These are phyloP conservation scores for Macrolepiota fuliginosa DNA, from an alignment of 768 basidiomycete species.

Conservation along the genomic window DNA sequence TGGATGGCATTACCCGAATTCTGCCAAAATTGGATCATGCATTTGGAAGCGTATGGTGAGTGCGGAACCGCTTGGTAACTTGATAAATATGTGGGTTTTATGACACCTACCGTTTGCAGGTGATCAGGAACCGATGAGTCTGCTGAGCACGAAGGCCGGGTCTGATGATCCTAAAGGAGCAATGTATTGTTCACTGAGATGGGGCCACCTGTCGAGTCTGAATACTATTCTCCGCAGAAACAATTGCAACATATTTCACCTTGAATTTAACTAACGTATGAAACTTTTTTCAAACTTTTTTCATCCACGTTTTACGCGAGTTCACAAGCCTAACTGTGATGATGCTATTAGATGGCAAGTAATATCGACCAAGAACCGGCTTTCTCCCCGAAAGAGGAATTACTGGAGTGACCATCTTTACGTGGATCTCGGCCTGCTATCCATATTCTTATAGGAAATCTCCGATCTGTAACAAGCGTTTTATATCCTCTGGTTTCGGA, in stretches of 20 bases:
- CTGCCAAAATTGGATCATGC: neutral
- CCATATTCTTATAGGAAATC: constrained; percentile 6
- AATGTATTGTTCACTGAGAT: neutral
- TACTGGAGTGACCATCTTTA: constrained; percentile 7
- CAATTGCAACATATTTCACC: neutral
- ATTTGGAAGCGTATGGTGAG: neutral
- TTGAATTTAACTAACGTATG: neutral
- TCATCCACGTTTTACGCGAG: neutral
- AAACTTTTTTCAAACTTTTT: neutral
- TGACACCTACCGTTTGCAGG: neutral
- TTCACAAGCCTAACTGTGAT: neutral
- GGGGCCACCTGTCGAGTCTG: neutral
- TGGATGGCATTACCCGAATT: neutral
- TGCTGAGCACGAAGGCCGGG: neutral
- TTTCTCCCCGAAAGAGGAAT: constrained; percentile 5
- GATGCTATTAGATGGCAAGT: neutral
- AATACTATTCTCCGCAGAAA: neutral
- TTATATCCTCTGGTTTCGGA: constrained; percentile 8
- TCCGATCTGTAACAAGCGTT: constrained; percentile 13
- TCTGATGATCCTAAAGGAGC: constrained; percentile 10
- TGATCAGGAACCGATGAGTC: constrained; percentile 7
- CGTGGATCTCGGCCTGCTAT: constrained; percentile 10
- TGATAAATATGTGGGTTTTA: neutral
- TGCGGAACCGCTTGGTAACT: neutral
- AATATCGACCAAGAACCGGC: neutral